A percentile compares a stretch with the other conserved stretches of the same genome.
Conservation (phyloP, 441 rosid species). For the Geranium incanum region DNA sequence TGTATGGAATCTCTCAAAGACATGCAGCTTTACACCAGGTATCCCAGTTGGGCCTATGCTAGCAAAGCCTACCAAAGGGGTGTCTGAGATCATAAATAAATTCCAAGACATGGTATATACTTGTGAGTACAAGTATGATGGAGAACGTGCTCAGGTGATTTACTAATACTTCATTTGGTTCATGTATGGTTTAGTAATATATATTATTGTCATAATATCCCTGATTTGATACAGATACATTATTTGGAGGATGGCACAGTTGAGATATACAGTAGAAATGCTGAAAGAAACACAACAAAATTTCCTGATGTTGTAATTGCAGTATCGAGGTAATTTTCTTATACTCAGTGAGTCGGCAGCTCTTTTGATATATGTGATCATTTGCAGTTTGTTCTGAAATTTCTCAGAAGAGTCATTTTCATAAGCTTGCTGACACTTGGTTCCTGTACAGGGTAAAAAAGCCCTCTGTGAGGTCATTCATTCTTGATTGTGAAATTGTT, state of each 20-base stretch:
- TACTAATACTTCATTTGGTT: conserved; percentile 6
- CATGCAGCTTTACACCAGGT: conserved; percentile 66
- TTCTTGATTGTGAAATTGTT: conserved; percentile 85
- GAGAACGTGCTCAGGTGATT: conserved; percentile 91
- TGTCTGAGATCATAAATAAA: conserved; percentile 68
- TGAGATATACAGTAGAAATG: conserved; percentile 90
- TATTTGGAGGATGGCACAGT: conserved; percentile 75
- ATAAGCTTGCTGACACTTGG: conserved; percentile 17
- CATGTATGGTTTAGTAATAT: neutral
- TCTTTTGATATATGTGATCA: neutral
- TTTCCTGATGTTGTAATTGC: conserved; percentile 77
- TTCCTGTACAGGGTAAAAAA: conserved; percentile 63
- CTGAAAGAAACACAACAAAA: conserved; percentile 82
- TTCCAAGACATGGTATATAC: conserved; percentile 71
- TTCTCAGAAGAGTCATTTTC: conserved; percentile 5
- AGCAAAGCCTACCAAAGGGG: conserved; percentile 81
- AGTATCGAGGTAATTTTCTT: conserved; percentile 49
- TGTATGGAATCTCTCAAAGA: conserved; percentile 75
- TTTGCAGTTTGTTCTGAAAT: conserved; percentile 2
- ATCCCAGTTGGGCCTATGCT: conserved; percentile 95
- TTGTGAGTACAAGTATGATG: conserved; percentile 91
- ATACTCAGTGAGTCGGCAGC: conserved; percentile 9
- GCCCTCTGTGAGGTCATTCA: conserved; percentile 57
- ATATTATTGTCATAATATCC: conserved; percentile 16
- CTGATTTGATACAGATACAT: conserved; percentile 51